phyloP scores from a whole-genome alignment of 495 filamentous ascomycete species.

The Aspergillus bertholletiae region DNA sequence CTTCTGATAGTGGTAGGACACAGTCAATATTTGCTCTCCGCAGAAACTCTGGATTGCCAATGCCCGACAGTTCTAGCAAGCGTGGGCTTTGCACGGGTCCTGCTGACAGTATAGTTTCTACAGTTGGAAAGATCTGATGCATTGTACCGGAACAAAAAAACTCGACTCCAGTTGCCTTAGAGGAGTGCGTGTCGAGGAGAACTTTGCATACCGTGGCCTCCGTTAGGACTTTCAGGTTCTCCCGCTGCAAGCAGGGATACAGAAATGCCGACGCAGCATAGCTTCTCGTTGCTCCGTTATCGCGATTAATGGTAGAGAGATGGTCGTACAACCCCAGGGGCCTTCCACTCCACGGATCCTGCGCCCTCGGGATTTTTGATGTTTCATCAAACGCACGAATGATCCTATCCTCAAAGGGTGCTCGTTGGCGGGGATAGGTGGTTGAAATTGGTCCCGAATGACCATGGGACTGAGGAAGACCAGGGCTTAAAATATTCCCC shows the following conservation, averaged over 20 bases:
- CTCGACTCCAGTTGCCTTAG: conserved; percentile 26
- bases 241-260: conserved; percentile 30
- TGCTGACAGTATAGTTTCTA: too few species aligned
- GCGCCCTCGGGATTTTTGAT: conserved; percentile 16
- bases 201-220: conserved; percentile 42
- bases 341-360: conserved; percentile 4
- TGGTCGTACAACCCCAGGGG: neutral
- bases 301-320: conserved; percentile 30
- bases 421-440: conserved; percentile 2
- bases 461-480: too few species aligned
- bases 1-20: too few species aligned
- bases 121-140: too few species aligned
- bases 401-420: neutral
- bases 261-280: conserved; percentile 46
- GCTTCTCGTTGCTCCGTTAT: conserved; percentile 37
- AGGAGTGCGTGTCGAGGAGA: conserved; percentile 24
- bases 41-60: too few species aligned
- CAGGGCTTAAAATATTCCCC: too few species aligned
- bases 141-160: too few species aligned
- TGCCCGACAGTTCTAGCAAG: too few species aligned
- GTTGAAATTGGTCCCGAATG: neutral
- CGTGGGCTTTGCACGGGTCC: too few species aligned
- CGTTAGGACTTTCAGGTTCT: conserved; percentile 46
- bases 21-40: too few species aligned
- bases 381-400: conserved; percentile 13